Evolutionary conservation across 2,329 filamentous ascomycete genomes (phyloP).

Genomic region (Coleophoma crateriformis): DNA sequence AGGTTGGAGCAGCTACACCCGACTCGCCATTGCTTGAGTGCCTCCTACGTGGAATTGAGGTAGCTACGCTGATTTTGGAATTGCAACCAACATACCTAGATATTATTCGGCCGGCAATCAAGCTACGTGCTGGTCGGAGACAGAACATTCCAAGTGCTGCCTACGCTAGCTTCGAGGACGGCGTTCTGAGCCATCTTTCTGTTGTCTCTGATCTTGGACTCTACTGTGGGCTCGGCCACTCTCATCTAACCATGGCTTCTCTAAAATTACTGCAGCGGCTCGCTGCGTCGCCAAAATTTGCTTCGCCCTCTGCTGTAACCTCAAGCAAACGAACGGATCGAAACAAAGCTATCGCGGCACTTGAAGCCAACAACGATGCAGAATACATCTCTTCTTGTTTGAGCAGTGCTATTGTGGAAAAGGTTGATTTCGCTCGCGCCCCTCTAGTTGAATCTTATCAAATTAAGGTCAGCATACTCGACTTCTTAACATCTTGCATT

Average conservation of each 20-base stretch:
- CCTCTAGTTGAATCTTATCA: slow-evolving; percentile 67
- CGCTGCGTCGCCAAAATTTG: slow-evolving; percentile 66
- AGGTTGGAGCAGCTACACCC: slow-evolving; percentile 65
- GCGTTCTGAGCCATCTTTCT: slow-evolving; percentile 72
- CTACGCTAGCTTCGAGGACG: slow-evolving; percentile 88
- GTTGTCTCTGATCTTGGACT: slow-evolving; percentile 78
- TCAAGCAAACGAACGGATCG: slow-evolving; percentile 40
- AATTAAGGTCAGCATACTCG: slow-evolving; percentile 78
- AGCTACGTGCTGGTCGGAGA: slow-evolving; percentile 54
- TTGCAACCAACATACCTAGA: slow-evolving; percentile 89
- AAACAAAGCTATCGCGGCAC: slow-evolving; percentile 82
- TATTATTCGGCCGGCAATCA: slow-evolving; percentile 75
- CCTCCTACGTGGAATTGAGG: slow-evolving; percentile 73
- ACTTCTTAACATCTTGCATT: slow-evolving; percentile 80
- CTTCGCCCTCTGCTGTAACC: slow-evolving; percentile 13
- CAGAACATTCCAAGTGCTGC: slow-evolving; percentile 66
- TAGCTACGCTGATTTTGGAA: slow-evolving; percentile 77
- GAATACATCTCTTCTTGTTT: slow-evolving; percentile 75
- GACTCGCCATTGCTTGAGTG: slow-evolving; percentile 79
- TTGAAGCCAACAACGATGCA: slow-evolving; percentile 76
- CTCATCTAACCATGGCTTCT: slow-evolving; percentile 73
- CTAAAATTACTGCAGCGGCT: slow-evolving; percentile 81
- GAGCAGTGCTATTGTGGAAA: slow-evolving; percentile 59
- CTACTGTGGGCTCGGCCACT: slow-evolving; percentile 81
- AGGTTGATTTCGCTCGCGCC: slow-evolving; percentile 69